These are phyloP conservation scores for Fusarium lateritium DNA, from an alignment of 2,329 filamentous ascomycete genomes.

Conservation along the genomic window DNA sequence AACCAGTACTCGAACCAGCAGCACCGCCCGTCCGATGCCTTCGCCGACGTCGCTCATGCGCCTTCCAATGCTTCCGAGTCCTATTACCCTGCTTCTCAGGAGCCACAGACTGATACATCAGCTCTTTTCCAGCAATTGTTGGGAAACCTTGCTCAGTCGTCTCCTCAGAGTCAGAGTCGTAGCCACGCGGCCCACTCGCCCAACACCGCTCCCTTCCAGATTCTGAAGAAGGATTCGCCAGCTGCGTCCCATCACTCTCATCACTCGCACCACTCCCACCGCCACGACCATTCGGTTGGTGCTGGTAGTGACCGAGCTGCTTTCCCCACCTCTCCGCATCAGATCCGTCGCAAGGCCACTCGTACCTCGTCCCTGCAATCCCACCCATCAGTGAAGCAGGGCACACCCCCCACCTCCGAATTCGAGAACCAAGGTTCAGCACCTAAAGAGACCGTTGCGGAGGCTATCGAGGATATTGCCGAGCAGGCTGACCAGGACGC, in stretches of 20 bases:
- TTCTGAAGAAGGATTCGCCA: constrained; percentile 67
- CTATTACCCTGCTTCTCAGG: constrained; percentile 53
- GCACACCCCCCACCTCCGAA: constrained; percentile 52
- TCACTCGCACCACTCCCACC: constrained; percentile 55
- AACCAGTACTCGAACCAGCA: constrained; percentile 44
- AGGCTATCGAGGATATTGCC: constrained; percentile 78
- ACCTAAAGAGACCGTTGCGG: constrained; percentile 79
- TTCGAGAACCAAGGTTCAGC: constrained; percentile 48
- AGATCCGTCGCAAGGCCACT: constrained; percentile 56
- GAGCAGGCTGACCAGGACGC: constrained; percentile 67
- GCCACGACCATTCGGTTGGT: constrained; percentile 56
- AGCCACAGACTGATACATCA: constrained; percentile 55
- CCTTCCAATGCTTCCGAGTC: constrained; percentile 47
- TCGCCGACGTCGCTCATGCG: constrained; percentile 44
- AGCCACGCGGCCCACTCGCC: constrained; percentile 48
- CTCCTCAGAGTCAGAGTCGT: constrained; percentile 60
- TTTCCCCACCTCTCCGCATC: constrained; percentile 60
- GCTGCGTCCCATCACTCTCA: constrained; percentile 57
- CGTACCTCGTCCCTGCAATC: constrained; percentile 54
- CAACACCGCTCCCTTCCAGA: constrained; percentile 59
- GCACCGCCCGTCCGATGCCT: constrained; percentile 49
- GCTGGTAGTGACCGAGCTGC: constrained; percentile 61
- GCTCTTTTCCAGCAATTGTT: constrained; percentile 58
- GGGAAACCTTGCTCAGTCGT: constrained; percentile 57
- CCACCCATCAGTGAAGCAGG: constrained; percentile 48